Base-by-base conservation (phyloP, 176 grass and related monocot species). In the Areca catechu region DNA sequence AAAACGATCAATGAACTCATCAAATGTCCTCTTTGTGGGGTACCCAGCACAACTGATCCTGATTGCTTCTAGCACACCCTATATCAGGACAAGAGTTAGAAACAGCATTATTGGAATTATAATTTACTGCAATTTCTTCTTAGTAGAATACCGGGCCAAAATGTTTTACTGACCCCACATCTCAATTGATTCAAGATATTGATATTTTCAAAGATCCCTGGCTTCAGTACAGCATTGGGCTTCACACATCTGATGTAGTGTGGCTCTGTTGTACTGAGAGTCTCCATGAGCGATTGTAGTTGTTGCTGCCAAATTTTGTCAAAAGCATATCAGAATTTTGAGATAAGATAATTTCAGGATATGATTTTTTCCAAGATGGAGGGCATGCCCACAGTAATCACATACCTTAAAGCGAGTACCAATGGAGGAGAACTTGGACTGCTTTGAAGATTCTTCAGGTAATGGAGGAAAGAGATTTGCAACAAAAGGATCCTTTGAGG, bases 201-300 rank as follows among this genome's bases (percentile, higher is more conserved):
- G 67, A 73, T 16, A 24, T 96, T 90, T 71, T 96, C 91, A 55
- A 90, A 96, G 24, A 95, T 95, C 20, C 82, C 82, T 18, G 91
- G 91, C 66, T 96, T 96, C 37, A 96, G 55, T 51, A 96, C 83
- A 69, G 61, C 18, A 61, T 96, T 96, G 58, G 91, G 91, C 68
- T 96, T 96, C 51, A 96, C 86, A 79, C 91, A 96, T 77, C 91
- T 82, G 30, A 96, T 90, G 71, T 96, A 96, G 77, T 96, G 91
- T n/a, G 86, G 91, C 66, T 96, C 86, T 74, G 86, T 96, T 19
- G 83, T 90, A 69, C 53, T 96, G 63, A 96, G 24, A 47, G 86
- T 96, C 75, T 96, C 91, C 91, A 96, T 90, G 18, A 96, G 86
- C 24, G 91, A 61, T 84, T 96, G 91, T 22, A 96, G 71, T 96